These are phyloP conservation scores for Sphaerulina musiva DNA, from an alignment of 2,329 filamentous ascomycete species.

Conservation along the genomic window DNA sequence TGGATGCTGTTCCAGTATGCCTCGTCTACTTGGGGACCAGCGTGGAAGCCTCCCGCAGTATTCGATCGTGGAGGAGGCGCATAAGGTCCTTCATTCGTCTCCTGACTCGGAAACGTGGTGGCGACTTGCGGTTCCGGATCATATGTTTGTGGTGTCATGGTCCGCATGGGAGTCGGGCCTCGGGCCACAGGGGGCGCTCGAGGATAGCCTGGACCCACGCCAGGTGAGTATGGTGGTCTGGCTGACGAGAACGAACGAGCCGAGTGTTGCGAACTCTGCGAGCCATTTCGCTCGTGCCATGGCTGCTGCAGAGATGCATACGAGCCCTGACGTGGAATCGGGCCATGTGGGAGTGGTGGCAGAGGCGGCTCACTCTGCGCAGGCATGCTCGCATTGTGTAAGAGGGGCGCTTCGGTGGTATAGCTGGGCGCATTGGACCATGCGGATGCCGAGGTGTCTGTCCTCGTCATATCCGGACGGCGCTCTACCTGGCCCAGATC, in stretches of 20 bases:
- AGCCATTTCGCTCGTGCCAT: conserved; percentile 18
- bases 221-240: conserved; percentile 11
- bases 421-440: conserved; percentile 49
- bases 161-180: conserved; percentile 16
- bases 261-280: conserved; percentile 17
- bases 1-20: conserved; percentile 23
- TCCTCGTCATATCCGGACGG: conserved; percentile 36
- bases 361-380: conserved; percentile 21
- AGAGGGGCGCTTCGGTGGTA: conserved; percentile 57
- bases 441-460: conserved; percentile 51
- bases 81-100: conserved; percentile 15
- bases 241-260: conserved; percentile 12
- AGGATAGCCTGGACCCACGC: conserved; percentile 12
- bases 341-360: conserved; percentile 21
- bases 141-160: conserved; percentile 17
- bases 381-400: conserved; percentile 50
- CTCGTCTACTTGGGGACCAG: conserved; percentile 18
- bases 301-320: conserved; percentile 22
- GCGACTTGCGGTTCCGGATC: conserved; percentile 13
- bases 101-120: conserved; percentile 11
- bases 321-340: conserved; percentile 22
- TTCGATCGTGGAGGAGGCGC: conserved; percentile 22
- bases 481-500: conserved; percentile 33
- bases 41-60: conserved; percentile 25
- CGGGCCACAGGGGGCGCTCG: conserved; percentile 14